Conservation (phyloP, 1,139 yeast genomes). For the Taphrina deformans region DNA sequence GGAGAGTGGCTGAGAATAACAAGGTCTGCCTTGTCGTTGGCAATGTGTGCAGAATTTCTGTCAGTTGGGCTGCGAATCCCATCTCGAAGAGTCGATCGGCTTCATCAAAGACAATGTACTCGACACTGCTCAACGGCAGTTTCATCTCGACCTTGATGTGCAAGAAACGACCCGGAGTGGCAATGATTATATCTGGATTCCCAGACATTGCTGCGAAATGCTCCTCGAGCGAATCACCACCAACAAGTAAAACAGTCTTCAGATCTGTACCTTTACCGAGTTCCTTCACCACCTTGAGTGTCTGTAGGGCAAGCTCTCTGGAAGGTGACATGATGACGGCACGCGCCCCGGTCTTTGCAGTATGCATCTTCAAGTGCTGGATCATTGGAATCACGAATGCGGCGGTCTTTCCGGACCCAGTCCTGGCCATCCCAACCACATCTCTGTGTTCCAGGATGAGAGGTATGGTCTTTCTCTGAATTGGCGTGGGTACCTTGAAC, state of each 20-base stretch:
- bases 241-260: slow-evolving; percentile 76
- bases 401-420: slow-evolving; percentile 98
- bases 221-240: slow-evolving; percentile 96
- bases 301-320: slow-evolving; percentile 91
- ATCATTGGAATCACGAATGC: slow-evolving; percentile 93
- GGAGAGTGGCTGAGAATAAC: slow-evolving; percentile 91
- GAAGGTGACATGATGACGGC: slow-evolving; percentile 89
- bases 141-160: slow-evolving; percentile 96
- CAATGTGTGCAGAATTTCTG: slow-evolving; percentile 78
- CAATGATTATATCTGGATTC: slow-evolving; percentile 87
- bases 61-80: slow-evolving; percentile 94
- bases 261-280: slow-evolving; percentile 82
- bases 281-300: slow-evolving; percentile 83
- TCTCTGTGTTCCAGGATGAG: slow-evolving; percentile 82
- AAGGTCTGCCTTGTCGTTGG: slow-evolving; percentile 84
- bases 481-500: slow-evolving; percentile 93
- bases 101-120: slow-evolving; percentile 93
- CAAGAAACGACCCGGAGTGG: slow-evolving; percentile 96
- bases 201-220: slow-evolving; percentile 91
- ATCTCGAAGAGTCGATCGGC: slow-evolving; percentile 93
- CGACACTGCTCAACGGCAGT: slow-evolving; percentile 75
- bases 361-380: slow-evolving; percentile 77
- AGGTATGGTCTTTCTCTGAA: slow-evolving; percentile 93
- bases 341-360: slow-evolving; percentile 72
- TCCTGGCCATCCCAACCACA: slow-evolving; percentile 98